Evolutionary conservation across 192 early-diverging fungal species (phyloP), one percentile per base, ranked within the genome.

Genomic region (Rhizophagus clarus): DNA sequence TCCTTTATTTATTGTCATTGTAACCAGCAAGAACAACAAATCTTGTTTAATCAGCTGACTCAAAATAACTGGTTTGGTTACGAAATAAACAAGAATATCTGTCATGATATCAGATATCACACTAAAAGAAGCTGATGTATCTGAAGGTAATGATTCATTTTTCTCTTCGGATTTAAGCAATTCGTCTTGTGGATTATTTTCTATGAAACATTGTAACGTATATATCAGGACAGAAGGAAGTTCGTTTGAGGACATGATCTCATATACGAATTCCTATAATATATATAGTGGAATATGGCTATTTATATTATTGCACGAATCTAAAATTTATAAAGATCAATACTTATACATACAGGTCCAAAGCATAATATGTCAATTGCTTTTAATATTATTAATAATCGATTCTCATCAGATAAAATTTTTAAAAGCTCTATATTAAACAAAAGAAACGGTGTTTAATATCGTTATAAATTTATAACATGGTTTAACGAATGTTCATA

Each of bases 291-390:
- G 26, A 72, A 82, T 32, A 37, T 31, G 15, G 1, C 17, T 12
- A 60, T 29, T n/a, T 12, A 47, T 70, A n/a, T 31, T 15, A 62
- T 24, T 32, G 9, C n/a, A 26, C 72, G 20, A 37, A 72, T 37
- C 11, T 42, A 70, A 73, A 77, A 56, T 17, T 5, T 51, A 72
- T 34, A n/a, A 26, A 37, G 9, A 22, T 17, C 26, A 15, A 40
- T 26, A 24, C 26, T 62, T 51, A 32, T 70, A 82, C 86, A 77
- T 85, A 88, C 89, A 2, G 87, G 87, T 34, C 87, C 89, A 61
- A 84, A 82, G 37, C 85, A 84, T 8, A 88, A 47, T 31, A 90
- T 84, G 32, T 87, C 78, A 42, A 90, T 81, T 0, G 86, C 80
- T 56, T 82, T 84, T 26, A 88, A 61, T 24, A 85, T 79, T 79